Percentiles rank a stretch among this genome's conserved stretches.
Evolutionary conservation across 306 rosid genomes (phyloP).

Genomic region (Vicia sativa): DNA sequence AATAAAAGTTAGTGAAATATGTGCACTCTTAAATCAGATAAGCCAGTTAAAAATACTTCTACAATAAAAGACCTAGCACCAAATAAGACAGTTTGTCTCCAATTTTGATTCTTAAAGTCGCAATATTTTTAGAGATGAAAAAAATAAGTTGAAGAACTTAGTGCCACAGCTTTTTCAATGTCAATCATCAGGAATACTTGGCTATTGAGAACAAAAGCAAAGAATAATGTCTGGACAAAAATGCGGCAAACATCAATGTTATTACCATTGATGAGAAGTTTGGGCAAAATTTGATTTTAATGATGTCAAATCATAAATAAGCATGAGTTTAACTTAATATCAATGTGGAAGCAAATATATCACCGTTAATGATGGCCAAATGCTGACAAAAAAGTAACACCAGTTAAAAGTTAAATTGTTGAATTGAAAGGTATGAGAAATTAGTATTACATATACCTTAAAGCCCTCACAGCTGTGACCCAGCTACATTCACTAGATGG

Average conservation of each 20-base stretch:
- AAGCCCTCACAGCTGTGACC: slow-evolving; percentile 82
- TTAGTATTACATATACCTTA: slow-evolving; percentile 57
- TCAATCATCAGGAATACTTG: slow-evolving; percentile 19
- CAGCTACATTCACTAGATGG: slow-evolving; percentile 91
- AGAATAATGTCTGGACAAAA: slow-evolving; percentile 12
- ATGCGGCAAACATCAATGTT: slow-evolving; percentile 19
- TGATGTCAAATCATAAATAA: too few species aligned
- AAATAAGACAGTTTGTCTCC: slow-evolving; percentile 21
- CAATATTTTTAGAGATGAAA: slow-evolving; percentile 7
- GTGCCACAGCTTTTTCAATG: slow-evolving; percentile 23
- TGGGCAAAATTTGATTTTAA: too few species aligned
- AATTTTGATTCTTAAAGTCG: slow-evolving; percentile 24
- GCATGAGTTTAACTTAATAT: neutral
- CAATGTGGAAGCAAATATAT: slow-evolving; percentile 5
- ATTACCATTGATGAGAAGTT: slow-evolving; percentile 2
- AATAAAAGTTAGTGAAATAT: slow-evolving; percentile 8
- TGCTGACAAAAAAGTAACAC: slow-evolving; percentile 22
- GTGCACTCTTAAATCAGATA: neutral
- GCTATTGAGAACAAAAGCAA: slow-evolving; percentile 26
- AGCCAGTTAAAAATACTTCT: slow-evolving; percentile 1
- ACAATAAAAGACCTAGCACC: neutral
- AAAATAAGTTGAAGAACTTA: slow-evolving; percentile 19
- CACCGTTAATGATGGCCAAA: slow-evolving; percentile 8
- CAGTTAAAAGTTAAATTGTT: neutral
- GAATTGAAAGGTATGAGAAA: slow-evolving; percentile 11